Percentiles rank a stretch among this genome's conserved stretches.
Evolutionary conservation across 1,284 basidiomycete genomes (phyloP).

Genomic region (Marasmius oreades): DNA sequence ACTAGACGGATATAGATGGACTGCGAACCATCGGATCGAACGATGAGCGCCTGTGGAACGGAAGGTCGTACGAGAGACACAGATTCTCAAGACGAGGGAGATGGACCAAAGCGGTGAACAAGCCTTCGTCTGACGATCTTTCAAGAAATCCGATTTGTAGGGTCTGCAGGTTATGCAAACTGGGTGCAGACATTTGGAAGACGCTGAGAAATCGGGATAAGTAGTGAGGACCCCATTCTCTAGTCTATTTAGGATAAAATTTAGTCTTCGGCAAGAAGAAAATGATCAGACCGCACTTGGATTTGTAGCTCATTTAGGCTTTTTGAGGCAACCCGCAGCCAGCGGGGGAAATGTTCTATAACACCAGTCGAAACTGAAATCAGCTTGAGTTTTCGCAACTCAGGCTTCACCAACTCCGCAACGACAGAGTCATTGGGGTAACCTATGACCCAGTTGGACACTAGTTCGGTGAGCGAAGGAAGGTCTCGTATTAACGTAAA

Average conservation of each 20-base stretch:
- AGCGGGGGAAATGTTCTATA: neutral
- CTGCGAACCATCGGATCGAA: neutral
- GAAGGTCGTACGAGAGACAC: neutral
- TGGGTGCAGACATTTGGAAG: neutral
- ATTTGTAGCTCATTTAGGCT: neutral
- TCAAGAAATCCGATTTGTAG: neutral
- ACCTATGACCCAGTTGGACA: neutral
- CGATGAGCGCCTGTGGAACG: neutral
- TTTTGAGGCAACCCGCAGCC: neutral
- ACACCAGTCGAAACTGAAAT: neutral
- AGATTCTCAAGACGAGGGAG: neutral
- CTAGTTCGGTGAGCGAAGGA: neutral
- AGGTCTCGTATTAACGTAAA: neutral
- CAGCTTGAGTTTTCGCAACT: neutral
- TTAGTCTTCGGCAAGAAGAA: neutral
- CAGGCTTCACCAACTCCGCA: neutral
- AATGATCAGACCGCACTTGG: no score
- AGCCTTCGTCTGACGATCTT: neutral
- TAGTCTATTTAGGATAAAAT: no score
- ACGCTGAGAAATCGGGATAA: no score
- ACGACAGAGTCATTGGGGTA: neutral
- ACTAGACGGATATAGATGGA: neutral
- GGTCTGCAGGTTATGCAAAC: neutral
- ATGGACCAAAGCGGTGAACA: neutral
- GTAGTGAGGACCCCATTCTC: neutral